Evolutionary conservation across 169 alveolate genomes (phyloP), one percentile per base, ranked within the genome.

Genomic region (Plasmodium chabaudi): DNA sequence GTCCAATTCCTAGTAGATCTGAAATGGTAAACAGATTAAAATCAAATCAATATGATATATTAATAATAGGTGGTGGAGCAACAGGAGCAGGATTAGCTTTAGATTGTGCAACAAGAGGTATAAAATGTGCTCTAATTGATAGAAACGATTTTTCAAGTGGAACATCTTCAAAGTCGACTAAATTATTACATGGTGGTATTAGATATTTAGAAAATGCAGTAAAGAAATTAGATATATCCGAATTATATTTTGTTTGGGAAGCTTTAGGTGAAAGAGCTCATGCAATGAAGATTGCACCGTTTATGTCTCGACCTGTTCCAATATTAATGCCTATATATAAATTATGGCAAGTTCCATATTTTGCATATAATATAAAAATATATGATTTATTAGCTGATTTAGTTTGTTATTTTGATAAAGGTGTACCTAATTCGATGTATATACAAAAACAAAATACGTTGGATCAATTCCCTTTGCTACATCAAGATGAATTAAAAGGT

Each of bases 181-280:
- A 98, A 92, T 94, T 98, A 53, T 93, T 97, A 15, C 99, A 98
- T 86, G 99, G 99, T 13, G 99, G 99, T 13, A 94, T 98, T 15
- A 94, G 99, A 71, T 97, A 97, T 91, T 94, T 97, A 65, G 97
- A 97, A 84, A 93, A 91, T 70, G 98, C 97, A 9, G 86, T 95
- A 46, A 65, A 92, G 17, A 87, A 91, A n/a, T 92, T 96, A 21
- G 96, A 96, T 79, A 68, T 90, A 60, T 73, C 92, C 23, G 98
- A 95, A 88, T 91, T 87, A 71, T 88, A 88, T 17, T 91, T 97
- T 51, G 98, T 97, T 19, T 94, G 96, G 92, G 98, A 97, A 88
- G 98, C 98, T 6, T 93, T 98, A 61, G 96, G 89, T 60, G 99
- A 98, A 89, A 94, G 99, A 72, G 97, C 97, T 12, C 97, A 94